Evolutionary conservation across 768 basidiomycete species (phyloP), one percentile per base, ranked within the genome.

Genomic region (Pisolithus tinctorius): DNA sequence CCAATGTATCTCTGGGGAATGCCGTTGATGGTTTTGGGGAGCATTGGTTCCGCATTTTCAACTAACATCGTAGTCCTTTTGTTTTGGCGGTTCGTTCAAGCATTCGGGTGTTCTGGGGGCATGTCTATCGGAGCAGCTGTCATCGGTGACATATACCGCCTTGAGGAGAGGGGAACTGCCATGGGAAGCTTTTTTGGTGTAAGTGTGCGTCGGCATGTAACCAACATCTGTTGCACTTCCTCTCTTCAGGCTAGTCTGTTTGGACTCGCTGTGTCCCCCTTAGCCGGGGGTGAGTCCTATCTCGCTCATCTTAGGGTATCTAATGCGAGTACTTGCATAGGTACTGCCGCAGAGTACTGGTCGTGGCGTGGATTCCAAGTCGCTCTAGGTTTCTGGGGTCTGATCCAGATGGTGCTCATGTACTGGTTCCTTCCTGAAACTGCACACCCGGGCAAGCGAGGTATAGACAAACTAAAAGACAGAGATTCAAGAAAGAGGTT

Each of bases 331-430:
- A 31, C 27, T 25, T 1, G 1, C 17, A 20, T 49, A 79, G 80
- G 80, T 13, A 47, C 74, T 26, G 69, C 74, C 0, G 74, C 84
- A 0, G 70, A 83, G 48, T 84, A 83, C 55, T 74, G 73, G 31
- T 86, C 85, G 0, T 88, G 86, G 85, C 75, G 86, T 0, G 54
- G 72, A 4, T 76, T 84, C 63, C 84, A 88, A 59, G 59, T 65
- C 7, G 57, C 59, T 0, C 52, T 87, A 1, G 76, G 74, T 3
- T 36, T 71, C 0, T 62, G 69, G 37, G 76, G 75, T 2, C 36
- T 77, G 0, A 13, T 73, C 1, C 67, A 71, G 1, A 69, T 79
- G 34, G 6, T 74, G 6, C 53, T 68, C 5, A 69, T 85, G 30
- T 45, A 61, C 1, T 39, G 75, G 3, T 73, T 73, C 48, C 73